Conservation (phyloP, 805 yeast genomes). For the Candida ortonii region DNA sequence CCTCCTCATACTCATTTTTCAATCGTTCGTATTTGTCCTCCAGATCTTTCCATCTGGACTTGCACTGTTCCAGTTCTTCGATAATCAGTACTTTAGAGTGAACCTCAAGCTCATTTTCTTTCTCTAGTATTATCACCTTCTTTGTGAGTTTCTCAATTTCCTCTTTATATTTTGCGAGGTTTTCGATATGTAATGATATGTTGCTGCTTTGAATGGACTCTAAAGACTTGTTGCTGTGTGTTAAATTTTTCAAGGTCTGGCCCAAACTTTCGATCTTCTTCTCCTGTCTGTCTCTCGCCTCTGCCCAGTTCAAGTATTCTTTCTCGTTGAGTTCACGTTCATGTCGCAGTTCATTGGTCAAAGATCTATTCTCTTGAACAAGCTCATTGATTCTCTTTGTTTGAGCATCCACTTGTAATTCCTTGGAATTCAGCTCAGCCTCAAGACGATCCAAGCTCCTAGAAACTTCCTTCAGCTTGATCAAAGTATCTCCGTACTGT, state of each 20-base stretch:
- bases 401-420: slow-evolving; percentile 25
- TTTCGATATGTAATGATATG: slow-evolving; percentile 14
- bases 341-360: slow-evolving; percentile 23
- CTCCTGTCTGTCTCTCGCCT: slow-evolving; percentile 27
- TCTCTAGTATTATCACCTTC: slow-evolving; percentile 38
- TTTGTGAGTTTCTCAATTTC: slow-evolving; percentile 25
- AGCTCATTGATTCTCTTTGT: slow-evolving; percentile 28
- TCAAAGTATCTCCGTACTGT: slow-evolving; percentile 29
- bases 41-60: slow-evolving; percentile 34
- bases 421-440: slow-evolving; percentile 30
- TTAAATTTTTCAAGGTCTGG: slow-evolving; percentile 17
- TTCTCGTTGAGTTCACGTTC: slow-evolving; percentile 32
- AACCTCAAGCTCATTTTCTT: slow-evolving; percentile 51
- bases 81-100: slow-evolving; percentile 50
- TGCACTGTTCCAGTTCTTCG: slow-evolving; percentile 51
- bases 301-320: slow-evolving; percentile 31
- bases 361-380: slow-evolving; percentile 25
- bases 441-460: slow-evolving; percentile 38
- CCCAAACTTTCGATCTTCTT: slow-evolving; percentile 24
- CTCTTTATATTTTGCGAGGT: slow-evolving; percentile 11
- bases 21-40: slow-evolving; percentile 28
- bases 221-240: slow-evolving; percentile 15
- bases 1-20: slow-evolving; percentile 29
- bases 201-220: slow-evolving; percentile 11
- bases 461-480: slow-evolving; percentile 29